These are phyloP conservation scores for Rheum nobile DNA, from an alignment of 148 eudicot genomes.

Conservation along the genomic window DNA sequence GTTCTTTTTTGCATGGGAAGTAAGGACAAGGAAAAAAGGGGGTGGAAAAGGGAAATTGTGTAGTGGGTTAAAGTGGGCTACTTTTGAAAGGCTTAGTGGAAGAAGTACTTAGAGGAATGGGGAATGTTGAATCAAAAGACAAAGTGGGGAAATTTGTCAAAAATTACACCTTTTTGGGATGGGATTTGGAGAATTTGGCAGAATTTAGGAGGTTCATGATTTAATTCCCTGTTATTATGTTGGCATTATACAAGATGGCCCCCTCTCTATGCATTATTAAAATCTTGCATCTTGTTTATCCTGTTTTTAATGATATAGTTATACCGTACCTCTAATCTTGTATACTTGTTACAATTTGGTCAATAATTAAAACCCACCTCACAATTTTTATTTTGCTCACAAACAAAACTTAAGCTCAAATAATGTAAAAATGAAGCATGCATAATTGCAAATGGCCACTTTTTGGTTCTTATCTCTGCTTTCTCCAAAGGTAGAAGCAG, in stretches of 20 bases:
- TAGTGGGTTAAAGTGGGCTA: constrained; percentile 4
- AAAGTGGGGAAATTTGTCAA: constrained; percentile 5
- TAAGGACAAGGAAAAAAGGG: background rate
- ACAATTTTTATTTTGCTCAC: background rate
- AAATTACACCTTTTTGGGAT: constrained; percentile 4
- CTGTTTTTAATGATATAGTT: background rate
- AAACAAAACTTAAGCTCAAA: background rate
- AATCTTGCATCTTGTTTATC: background rate
- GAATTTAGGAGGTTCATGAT: constrained; percentile 1
- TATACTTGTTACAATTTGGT: background rate
- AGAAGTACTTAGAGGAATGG: background rate
- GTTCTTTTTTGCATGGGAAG: constrained; percentile 1
- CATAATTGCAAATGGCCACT: constrained; percentile 4
- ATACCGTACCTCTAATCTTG: no score
- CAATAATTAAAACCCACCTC: background rate
- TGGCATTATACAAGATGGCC: background rate
- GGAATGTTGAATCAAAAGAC: constrained; percentile 2
- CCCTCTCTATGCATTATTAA: constrained; percentile 3
- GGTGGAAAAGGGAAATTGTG: background rate
- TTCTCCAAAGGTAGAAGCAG: constrained; percentile 5
- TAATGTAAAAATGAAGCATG: background rate
- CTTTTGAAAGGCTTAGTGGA: background rate
- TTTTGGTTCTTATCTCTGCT: constrained; percentile 4
- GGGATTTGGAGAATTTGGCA: background rate
- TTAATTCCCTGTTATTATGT: constrained; percentile 1